These are phyloP conservation scores for Yamadazyma songkhlaensis DNA, from an alignment of 1,139 yeast species.

Conservation along the genomic window DNA sequence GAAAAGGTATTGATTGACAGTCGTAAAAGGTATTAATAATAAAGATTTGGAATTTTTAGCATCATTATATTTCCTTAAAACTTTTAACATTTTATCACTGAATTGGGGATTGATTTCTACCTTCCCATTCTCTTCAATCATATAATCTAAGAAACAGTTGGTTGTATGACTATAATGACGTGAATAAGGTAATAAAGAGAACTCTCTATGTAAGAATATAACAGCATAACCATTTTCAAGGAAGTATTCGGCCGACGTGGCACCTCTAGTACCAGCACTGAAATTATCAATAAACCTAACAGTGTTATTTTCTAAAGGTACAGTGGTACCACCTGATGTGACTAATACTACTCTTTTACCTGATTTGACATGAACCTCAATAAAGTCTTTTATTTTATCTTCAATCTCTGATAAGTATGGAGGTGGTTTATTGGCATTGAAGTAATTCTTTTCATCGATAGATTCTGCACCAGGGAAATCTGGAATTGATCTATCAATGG, in stretches of 20 bases:
- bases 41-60: constrained; percentile 61
- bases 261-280: constrained; percentile 97
- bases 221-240: constrained; percentile 86
- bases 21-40: constrained; percentile 81
- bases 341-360: constrained; percentile 69
- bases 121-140: constrained; percentile 54
- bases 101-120: constrained; percentile 61
- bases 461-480: constrained; percentile 77
- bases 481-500: constrained; percentile 75
- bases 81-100: constrained; percentile 60
- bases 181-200: constrained; percentile 85
- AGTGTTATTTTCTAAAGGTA: constrained; percentile 93
- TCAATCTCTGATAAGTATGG: constrained; percentile 63
- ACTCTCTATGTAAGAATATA: constrained; percentile 87
- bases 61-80: constrained; percentile 60
- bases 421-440: constrained; percentile 71
- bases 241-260: constrained; percentile 91
- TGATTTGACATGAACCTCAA: constrained; percentile 42
- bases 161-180: constrained; percentile 86
- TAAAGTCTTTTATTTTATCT: constrained; percentile 55
- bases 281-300: constrained; percentile 95
- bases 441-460: constrained; percentile 73
- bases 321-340: constrained; percentile 98
- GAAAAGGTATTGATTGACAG: constrained; percentile 90
- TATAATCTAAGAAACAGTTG: constrained; percentile 80